These are phyloP conservation scores for Termitomyces sp. DNA, from an alignment of 768 basidiomycete species.

Conservation along the genomic window DNA sequence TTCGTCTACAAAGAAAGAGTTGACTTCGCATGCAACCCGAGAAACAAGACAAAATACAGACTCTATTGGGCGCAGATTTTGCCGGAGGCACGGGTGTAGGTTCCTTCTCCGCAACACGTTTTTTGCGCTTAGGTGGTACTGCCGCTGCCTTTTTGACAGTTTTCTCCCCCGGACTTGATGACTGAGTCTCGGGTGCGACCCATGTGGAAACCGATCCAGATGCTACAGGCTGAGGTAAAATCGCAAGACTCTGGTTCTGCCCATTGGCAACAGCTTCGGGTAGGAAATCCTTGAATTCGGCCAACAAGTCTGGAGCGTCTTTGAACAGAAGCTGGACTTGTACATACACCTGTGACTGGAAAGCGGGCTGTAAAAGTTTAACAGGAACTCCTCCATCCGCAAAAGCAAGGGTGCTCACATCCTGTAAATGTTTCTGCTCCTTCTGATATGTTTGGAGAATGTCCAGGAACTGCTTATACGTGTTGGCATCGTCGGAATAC, in stretches of 20 bases:
- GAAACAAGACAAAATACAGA: conserved; percentile 22
- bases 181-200: conserved; percentile 31
- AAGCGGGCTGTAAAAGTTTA: conserved; percentile 1
- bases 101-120: conserved; percentile 64
- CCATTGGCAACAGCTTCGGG: conserved; percentile 51
- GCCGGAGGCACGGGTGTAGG: conserved; percentile 49
- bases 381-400: neutral
- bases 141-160: conserved; percentile 39
- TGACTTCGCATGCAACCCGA: neutral
- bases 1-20: conserved; percentile 38
- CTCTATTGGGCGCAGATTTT: conserved; percentile 43
- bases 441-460: conserved; percentile 86
- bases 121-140: conserved; percentile 50
- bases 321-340: conserved; percentile 81
- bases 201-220: conserved; percentile 29
- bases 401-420: conserved; percentile 42
- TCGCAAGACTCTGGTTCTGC: conserved; percentile 35
- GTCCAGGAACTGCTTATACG: conserved; percentile 86
- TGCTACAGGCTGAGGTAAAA: conserved; percentile 40
- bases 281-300: conserved; percentile 78
- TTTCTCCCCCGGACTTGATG: conserved; percentile 32
- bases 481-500: conserved; percentile 84
- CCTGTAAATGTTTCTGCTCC: conserved; percentile 67
- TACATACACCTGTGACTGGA: conserved; percentile 67
- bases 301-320: conserved; percentile 72